A percentile compares a stretch with the other conserved stretches of the same genome.
phyloP scores from a whole-genome alignment of 768 basidiomycete species.

The Russula olivacea region DNA sequence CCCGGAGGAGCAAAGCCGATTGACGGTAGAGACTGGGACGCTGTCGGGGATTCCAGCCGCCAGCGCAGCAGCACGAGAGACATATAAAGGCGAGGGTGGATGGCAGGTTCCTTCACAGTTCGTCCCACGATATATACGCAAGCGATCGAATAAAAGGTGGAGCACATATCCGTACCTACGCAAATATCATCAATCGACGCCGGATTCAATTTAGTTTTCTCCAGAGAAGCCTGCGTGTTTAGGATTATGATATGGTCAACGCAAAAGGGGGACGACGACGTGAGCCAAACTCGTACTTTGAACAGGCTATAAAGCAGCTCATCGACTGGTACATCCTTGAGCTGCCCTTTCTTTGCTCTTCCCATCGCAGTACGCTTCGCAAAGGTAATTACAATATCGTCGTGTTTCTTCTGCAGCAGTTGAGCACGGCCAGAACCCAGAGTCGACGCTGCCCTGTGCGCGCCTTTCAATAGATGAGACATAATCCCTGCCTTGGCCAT shows the following conservation, averaged over 20 bases:
- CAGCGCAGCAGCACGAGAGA: slow-evolving; percentile 81
- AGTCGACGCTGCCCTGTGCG: slow-evolving; percentile 26
- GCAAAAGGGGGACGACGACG: not conserved
- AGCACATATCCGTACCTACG: slow-evolving; percentile 50
- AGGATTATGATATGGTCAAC: not conserved
- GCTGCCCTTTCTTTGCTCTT: slow-evolving; percentile 83
- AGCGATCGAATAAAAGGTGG: not conserved
- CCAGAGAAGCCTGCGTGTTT: slow-evolving; percentile 52
- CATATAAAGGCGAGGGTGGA: slow-evolving; percentile 72
- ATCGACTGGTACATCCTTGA: slow-evolving; percentile 84
- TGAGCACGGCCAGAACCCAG: slow-evolving; percentile 34
- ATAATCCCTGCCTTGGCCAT: not conserved
- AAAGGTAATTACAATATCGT: slow-evolving; percentile 88
- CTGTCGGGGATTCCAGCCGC: slow-evolving; percentile 83
- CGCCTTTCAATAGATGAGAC: not conserved
- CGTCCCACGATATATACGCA: not conserved
- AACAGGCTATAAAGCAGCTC: slow-evolving; percentile 80
- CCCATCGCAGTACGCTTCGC: slow-evolving; percentile 89
- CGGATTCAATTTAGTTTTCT: slow-evolving; percentile 61
- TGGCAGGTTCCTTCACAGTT: slow-evolving; percentile 64
- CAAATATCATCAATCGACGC: slow-evolving; percentile 75
- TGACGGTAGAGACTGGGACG: slow-evolving; percentile 86
- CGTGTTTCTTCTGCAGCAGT: slow-evolving; percentile 61
- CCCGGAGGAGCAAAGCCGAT: slow-evolving; percentile 91
- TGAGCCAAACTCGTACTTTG: slow-evolving; percentile 43